Base-by-base conservation (phyloP, 495 filamentous ascomycete genomes). In the Xylona heveae region DNA sequence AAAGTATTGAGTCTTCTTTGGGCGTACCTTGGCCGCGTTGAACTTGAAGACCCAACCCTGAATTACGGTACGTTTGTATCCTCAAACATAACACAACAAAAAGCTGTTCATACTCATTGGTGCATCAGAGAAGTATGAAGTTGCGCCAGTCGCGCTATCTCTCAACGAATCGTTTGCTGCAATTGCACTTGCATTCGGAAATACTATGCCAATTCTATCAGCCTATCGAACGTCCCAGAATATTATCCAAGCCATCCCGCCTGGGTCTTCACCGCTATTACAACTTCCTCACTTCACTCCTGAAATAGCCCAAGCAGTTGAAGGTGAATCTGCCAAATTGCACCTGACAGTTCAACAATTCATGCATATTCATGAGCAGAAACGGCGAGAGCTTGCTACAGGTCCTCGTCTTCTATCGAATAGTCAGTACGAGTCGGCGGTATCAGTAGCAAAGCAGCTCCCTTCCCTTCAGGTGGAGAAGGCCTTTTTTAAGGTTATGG, bases 401-500 rank as follows among this genome's bases (percentile, higher is more conserved):
- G 74, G 74, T 19, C 62, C 71, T 26, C 71, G 66, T 23, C 68
- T 90, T 21, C 54, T 93, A 27, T 71, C 64, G 5, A 72, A 79
- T 32, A 51, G 64, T 31, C 71, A 93, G 47, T 93, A 93, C 52
- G 55, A 66, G 22, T 64, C 68, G 16, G 80, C 76, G 19, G 55
- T 91, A 31, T 46, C 52, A 26, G 71, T 92, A 25, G 83, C 81
- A 16, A 66, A 68, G 41, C 78, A 91, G 50, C 56, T 97, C 8
- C 88, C 88, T 0, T 61, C 65, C 27, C 57, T 95, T 28, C 62
- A 76, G 35, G 66, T 95, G n/a, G 81, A 82, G 49, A 85, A 82
- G 56, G 79, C 81, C 2, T 97, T 90, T 57, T 97, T 97, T 68
- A 97, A 97, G 60, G 88, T 97, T 31, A 74, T 78, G 41, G 88